Evolutionary conservation across 371 early-diverging fungal species (phyloP).

Genomic region (Blakeslea trispora): DNA sequence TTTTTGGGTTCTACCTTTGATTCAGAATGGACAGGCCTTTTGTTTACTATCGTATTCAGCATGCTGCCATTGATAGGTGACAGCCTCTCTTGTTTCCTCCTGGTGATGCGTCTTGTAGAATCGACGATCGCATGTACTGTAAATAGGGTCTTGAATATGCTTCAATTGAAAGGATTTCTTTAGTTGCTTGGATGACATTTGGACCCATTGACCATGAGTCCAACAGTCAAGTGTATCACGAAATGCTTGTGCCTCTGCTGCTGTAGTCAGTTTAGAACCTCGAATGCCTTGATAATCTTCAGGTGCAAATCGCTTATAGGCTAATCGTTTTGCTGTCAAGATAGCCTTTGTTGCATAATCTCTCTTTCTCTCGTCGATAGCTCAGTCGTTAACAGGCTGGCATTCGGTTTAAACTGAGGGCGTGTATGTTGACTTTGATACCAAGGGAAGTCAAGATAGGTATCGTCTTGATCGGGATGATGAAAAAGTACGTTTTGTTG

Average conservation of each 20-base stretch:
- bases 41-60: neutral
- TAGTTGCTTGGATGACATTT: constrained; percentile 4
- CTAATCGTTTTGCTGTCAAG: constrained; percentile 19
- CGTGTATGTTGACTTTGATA: constrained; percentile 22
- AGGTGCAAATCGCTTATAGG: constrained; percentile 4
- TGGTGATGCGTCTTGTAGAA: constrained; percentile 26
- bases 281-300: constrained; percentile 25
- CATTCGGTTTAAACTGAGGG: constrained; percentile 18
- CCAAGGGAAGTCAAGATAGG: constrained; percentile 28
- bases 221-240: constrained; percentile 26
- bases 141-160: constrained; percentile 50
- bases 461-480: neutral
- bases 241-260: constrained; percentile 16
- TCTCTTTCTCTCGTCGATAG: constrained; percentile 19
- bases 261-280: constrained; percentile 15
- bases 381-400: constrained; percentile 6
- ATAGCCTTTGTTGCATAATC: constrained; percentile 19
- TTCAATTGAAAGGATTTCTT: constrained; percentile 13
- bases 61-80: constrained; percentile 36
- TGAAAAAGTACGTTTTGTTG: neutral
- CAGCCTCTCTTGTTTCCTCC: constrained; percentile 27
- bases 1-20: constrained; percentile 20
- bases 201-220: constrained; percentile 32
- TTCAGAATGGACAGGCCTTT: constrained; percentile 10
- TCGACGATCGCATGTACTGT: constrained; percentile 37